Evolutionary conservation across 805 yeast genomes (phyloP).

Genomic region (Nakazawaea populi): DNA sequence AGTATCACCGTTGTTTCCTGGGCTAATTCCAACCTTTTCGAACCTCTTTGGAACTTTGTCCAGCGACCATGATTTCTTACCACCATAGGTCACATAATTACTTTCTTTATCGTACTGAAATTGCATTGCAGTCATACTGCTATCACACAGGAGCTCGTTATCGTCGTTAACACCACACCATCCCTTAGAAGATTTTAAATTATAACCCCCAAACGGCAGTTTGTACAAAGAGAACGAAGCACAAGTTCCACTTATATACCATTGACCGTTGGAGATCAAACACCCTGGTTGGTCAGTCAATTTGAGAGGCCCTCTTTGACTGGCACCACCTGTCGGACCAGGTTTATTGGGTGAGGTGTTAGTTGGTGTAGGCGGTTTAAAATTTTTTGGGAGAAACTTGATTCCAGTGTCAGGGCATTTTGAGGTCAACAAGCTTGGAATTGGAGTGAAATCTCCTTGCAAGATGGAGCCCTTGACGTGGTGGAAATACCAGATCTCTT

Average conservation of each 20-base stretch:
- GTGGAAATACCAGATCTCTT: constrained; percentile 79
- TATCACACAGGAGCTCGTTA: constrained; percentile 25
- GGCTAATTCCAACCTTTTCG: constrained; percentile 41
- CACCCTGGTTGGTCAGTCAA: constrained; percentile 59
- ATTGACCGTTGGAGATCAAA: constrained; percentile 78
- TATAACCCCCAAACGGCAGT: constrained; percentile 68
- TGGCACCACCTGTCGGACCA: constrained; percentile 26
- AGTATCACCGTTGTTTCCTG: constrained; percentile 33
- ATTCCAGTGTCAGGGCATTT: constrained; percentile 70
- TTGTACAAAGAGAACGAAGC: constrained; percentile 62
- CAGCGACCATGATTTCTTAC: constrained; percentile 57
- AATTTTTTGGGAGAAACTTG: constrained; percentile 60
- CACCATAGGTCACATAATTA: constrained; percentile 53
- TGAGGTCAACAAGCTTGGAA: constrained; percentile 49
- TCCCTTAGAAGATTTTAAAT: constrained; percentile 66
- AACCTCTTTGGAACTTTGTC: constrained; percentile 34
- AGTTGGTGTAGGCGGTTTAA: constrained; percentile 25
- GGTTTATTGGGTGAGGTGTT: constrained; percentile 19
- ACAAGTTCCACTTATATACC: constrained; percentile 81
- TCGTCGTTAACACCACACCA: constrained; percentile 48
- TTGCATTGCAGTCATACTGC: constrained; percentile 39
- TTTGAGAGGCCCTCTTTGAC: constrained; percentile 39
- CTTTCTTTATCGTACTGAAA: constrained; percentile 47
- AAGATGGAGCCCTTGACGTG: constrained; percentile 67
- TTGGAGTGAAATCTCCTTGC: constrained; percentile 57